Percentiles rank a stretch among this genome's conserved stretches.
These are phyloP conservation scores for Rhipidocladum racemiflorum DNA, from an alignment of 176 grass and related monocot species.

Conservation along the genomic window DNA sequence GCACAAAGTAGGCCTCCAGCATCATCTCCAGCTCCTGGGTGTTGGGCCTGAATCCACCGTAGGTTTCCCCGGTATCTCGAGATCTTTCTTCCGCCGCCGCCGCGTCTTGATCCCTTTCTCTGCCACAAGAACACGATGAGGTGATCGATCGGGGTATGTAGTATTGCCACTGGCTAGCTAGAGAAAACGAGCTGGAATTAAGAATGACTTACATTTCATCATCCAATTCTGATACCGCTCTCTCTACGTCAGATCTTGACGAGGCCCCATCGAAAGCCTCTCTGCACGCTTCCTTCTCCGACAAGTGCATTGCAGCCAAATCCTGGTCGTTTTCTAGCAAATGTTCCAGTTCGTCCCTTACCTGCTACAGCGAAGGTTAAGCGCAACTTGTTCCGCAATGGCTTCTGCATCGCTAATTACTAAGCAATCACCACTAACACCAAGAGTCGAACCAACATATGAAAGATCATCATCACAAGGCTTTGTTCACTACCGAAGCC, in stretches of 20 bases:
- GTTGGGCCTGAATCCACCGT: constrained; percentile 34
- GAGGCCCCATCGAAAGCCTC: not conserved
- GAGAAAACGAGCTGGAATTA: not conserved
- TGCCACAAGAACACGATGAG: not conserved
- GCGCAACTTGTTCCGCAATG: not conserved
- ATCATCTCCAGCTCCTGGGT: constrained; percentile 68
- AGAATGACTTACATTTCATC: not conserved
- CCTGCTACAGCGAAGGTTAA: constrained; percentile 39
- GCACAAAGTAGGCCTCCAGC: constrained; percentile 72
- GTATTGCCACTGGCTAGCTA: not conserved
- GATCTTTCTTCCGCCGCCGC: not conserved
- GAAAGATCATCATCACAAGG: too few relatives aligned
- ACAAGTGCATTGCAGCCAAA: constrained; percentile 60
- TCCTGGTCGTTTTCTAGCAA: constrained; percentile 60
- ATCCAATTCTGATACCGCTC: not conserved
- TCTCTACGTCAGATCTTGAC: not conserved
- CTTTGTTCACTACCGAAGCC: not conserved
- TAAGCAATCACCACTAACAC: too few relatives aligned
- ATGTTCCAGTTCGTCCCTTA: constrained; percentile 73
- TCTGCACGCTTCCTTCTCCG: not conserved
- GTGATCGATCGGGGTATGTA: too few relatives aligned
- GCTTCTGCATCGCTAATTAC: too few relatives aligned
- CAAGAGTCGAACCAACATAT: too few relatives aligned
- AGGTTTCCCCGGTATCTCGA: constrained; percentile 10
- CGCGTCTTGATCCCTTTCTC: not conserved